Evolutionary conservation across 331 rosid genomes (phyloP).

Genomic region (Rhamnella rubrinervis): DNA sequence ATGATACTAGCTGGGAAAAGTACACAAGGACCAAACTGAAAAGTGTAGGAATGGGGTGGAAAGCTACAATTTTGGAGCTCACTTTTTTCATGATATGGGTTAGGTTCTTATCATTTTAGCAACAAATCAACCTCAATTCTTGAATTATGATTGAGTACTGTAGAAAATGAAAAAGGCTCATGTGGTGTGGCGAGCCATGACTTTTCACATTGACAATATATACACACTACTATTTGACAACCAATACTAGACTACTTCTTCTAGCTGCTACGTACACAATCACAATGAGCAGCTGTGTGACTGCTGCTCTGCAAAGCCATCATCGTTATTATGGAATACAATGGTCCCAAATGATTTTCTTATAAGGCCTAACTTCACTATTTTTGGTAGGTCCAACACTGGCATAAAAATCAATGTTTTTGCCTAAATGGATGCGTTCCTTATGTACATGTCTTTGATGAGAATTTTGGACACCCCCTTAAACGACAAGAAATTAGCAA

Average conservation of each 20-base stretch:
- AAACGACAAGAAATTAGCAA: constrained; percentile 46
- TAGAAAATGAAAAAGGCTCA: constrained; percentile 18
- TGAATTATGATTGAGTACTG: constrained; percentile 17
- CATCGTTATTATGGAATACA: no score
- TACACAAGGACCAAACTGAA: constrained; percentile 32
- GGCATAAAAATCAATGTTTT: not conserved
- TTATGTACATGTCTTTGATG: not conserved
- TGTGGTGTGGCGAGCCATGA: constrained; percentile 9
- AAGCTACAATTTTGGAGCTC: constrained; percentile 16
- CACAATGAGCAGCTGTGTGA: no score
- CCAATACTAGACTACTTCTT: constrained; percentile 1
- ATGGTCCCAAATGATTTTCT: no score
- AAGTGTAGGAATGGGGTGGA: constrained; percentile 24
- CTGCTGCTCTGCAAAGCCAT: no score
- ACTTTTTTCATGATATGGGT: constrained; percentile 13
- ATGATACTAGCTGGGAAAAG: constrained; percentile 1
- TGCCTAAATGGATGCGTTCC: constrained; percentile 33
- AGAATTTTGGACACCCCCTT: constrained; percentile 14
- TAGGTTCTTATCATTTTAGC: constrained; percentile 30
- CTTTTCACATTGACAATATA: constrained; percentile 7
- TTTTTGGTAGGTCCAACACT: not conserved
- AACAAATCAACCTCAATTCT: constrained; percentile 26
- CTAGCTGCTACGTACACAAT: no score
- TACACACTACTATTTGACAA: not conserved
- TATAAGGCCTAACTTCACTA: no score